These are phyloP conservation scores for Fusarium cyanostomum DNA, from an alignment of 2,329 filamentous ascomycete genomes.

Conservation along the genomic window DNA sequence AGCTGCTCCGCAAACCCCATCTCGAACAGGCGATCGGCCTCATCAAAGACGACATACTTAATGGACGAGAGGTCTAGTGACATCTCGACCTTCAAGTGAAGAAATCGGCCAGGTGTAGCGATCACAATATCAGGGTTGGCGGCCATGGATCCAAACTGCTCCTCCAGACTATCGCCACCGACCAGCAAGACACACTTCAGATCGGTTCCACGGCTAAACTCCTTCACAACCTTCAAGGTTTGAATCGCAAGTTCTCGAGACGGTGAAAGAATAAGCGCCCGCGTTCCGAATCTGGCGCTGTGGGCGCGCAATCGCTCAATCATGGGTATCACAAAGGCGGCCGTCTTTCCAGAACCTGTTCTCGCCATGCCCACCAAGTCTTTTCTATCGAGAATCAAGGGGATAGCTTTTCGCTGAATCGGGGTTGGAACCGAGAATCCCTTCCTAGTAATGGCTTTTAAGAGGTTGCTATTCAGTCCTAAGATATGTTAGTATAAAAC, in stretches of 20 bases:
- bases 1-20: conserved; percentile 98
- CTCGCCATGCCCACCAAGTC: conserved; percentile 99
- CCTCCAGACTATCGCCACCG: conserved; percentile 93
- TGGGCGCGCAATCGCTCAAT: conserved; percentile 92
- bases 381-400: conserved; percentile 85
- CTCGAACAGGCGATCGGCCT: conserved; percentile 95
- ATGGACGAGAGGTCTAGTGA: conserved; percentile 88
- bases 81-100: conserved; percentile 99
- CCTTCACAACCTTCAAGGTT: conserved; percentile 95
- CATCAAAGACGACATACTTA: conserved; percentile 95
- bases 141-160: conserved; percentile 93
- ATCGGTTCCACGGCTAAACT: conserved; percentile 89
- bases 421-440: conserved; percentile 96
- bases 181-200: conserved; percentile 90
- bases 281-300: conserved; percentile 84
- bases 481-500: conserved; percentile 19
- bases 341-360: conserved; percentile 98
- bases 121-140: conserved; percentile 97
- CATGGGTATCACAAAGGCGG: conserved; percentile 98
- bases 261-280: conserved; percentile 89
- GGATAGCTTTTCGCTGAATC: conserved; percentile 97
- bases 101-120: conserved; percentile 93
- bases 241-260: conserved; percentile 95
- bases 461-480: conserved; percentile 81
- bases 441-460: conserved; percentile 92